phyloP scores from a whole-genome alignment of 1,139 yeast species.

The Casaregolazyma suthepensis region DNA sequence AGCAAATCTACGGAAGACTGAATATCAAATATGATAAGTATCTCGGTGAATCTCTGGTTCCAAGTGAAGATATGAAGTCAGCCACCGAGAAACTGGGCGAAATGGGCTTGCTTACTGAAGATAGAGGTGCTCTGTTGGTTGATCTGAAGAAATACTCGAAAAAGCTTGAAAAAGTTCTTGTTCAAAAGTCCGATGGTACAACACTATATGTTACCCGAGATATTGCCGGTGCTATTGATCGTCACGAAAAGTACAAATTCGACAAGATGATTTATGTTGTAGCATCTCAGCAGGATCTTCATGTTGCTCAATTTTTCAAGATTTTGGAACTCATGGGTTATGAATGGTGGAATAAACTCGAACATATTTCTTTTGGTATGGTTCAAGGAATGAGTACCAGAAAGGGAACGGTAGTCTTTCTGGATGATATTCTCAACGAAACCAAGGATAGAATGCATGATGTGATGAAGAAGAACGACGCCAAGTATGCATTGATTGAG shows the following conservation, averaged over 20 bases:
- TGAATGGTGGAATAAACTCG: conserved; percentile 76
- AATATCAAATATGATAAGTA: conserved; percentile 82
- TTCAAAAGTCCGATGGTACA: conserved; percentile 94
- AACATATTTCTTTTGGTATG: conserved; percentile 94
- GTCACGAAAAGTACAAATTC: conserved; percentile 76
- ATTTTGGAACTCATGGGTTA: conserved; percentile 87
- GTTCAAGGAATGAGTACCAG: conserved; percentile 98
- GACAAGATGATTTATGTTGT: conserved; percentile 96
- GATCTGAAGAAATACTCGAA: conserved; percentile 83
- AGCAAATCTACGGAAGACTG: conserved; percentile 83
- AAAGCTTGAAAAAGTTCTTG: conserved; percentile 89
- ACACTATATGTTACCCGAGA: conserved; percentile 93
- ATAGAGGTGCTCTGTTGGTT: conserved; percentile 85
- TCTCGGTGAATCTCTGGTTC: conserved; percentile 95
- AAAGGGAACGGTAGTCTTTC: conserved; percentile 96
- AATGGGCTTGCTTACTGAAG: conserved; percentile 72
- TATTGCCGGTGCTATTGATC: conserved; percentile 92
- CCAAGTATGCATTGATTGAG: conserved; percentile 87
- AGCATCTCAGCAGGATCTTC: conserved; percentile 95
- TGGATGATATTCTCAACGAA: conserved; percentile 89
- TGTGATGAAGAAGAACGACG: conserved; percentile 90
- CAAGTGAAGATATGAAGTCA: conserved; percentile 61
- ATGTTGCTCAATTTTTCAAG: conserved; percentile 90
- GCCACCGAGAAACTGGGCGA: conserved; percentile 60
- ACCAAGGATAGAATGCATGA: conserved; percentile 95